These are phyloP conservation scores for Elaeis oleifera DNA, from an alignment of 202 grass and related monocot genomes.

Conservation along the genomic window DNA sequence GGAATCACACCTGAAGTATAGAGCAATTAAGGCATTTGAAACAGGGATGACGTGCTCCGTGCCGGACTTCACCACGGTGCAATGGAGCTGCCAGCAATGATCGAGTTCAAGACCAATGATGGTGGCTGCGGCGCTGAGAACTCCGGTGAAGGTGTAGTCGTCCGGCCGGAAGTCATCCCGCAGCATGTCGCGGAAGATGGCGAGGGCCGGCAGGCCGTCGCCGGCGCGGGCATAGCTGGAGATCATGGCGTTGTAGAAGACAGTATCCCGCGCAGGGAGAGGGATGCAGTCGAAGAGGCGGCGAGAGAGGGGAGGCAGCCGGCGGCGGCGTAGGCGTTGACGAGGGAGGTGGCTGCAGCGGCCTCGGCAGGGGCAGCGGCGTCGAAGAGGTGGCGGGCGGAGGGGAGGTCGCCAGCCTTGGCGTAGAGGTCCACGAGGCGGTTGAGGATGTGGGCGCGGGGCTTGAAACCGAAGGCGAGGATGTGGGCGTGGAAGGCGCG, in stretches of 20 bases:
- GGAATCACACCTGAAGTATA: constrained; percentile 48
- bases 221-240: constrained; percentile 56
- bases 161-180: constrained; percentile 44
- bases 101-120: constrained; percentile 31
- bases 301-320: constrained; percentile 40
- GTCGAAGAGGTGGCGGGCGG: constrained; percentile 50
- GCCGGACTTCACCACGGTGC: constrained; percentile 47
- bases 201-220: constrained; percentile 31
- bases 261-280: constrained; percentile 51
- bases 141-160: constrained; percentile 62
- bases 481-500: constrained; percentile 66
- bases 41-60: constrained; percentile 35
- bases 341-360: constrained; percentile 63
- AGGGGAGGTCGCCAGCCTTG: constrained; percentile 44
- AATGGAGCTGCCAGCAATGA: constrained; percentile 56
- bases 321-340: constrained; percentile 47
- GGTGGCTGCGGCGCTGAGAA: constrained; percentile 59
- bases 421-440: constrained; percentile 90
- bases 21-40: constrained; percentile 64
- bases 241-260: constrained; percentile 80
- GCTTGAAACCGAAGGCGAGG: constrained; percentile 47
- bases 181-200: constrained; percentile 49
- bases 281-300: constrained; percentile 53
- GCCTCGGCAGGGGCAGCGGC: constrained; percentile 21
- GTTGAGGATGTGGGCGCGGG: constrained; percentile 66